phyloP scores from a whole-genome alignment of 257 asterid genomes.

The Salvia splendens region DNA sequence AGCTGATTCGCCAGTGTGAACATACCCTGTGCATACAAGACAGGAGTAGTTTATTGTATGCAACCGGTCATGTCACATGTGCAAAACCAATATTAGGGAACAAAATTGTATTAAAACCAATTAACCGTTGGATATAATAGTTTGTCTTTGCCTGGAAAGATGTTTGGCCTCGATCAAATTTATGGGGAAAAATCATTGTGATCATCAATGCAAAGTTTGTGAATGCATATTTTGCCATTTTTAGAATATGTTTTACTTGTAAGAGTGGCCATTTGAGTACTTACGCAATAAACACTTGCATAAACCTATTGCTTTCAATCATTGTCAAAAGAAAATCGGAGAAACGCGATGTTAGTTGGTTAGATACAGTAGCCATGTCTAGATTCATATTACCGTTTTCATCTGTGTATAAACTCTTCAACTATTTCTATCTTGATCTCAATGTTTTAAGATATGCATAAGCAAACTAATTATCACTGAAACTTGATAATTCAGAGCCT shows the following conservation, averaged over 20 bases:
- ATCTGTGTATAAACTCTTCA: not conserved
- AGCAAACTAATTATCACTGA: not conserved
- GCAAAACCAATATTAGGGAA: too few species aligned
- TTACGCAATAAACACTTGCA: not conserved
- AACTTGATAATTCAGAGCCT: not conserved
- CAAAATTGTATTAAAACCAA: too few species aligned
- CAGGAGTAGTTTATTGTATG: too few species aligned
- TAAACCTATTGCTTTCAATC: not conserved
- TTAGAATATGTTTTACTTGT: constrained; percentile 1
- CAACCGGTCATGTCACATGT: too few species aligned
- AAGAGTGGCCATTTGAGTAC: not conserved
- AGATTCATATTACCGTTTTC: not conserved
- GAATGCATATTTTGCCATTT: constrained; percentile 5
- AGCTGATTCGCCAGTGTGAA: too few species aligned
- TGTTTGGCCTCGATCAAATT: constrained; percentile 1
- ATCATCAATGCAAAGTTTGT: not conserved
- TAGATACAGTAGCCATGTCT: not conserved
- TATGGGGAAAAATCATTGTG: not conserved
- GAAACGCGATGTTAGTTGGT: constrained; percentile 5
- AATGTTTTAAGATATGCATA: not conserved
- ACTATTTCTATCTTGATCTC: not conserved
- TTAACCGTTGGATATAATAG: not conserved
- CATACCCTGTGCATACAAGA: too few species aligned
- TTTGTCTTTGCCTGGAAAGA: constrained; percentile 4
- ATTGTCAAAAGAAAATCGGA: not conserved